Evolutionary conservation across 148 eudicot species (phyloP).

Genomic region (Selenicereus undatus): DNA sequence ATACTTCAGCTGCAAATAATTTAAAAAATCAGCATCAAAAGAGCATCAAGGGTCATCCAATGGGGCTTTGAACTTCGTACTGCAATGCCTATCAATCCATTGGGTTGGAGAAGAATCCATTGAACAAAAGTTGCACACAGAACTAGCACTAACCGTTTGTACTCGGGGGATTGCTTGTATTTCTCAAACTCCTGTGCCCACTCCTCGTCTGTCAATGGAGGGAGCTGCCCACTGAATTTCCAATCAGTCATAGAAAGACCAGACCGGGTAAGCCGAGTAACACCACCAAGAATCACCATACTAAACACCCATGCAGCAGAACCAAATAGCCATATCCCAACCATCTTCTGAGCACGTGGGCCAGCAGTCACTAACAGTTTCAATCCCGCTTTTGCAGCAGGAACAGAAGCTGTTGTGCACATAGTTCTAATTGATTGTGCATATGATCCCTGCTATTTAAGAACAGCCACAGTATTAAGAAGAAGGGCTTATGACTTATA

Average conservation of each 20-base stretch:
- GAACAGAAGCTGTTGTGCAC: constrained; percentile 45
- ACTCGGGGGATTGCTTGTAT: constrained; percentile 92
- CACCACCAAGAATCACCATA: constrained; percentile 96
- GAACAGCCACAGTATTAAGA: background rate
- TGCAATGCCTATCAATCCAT: background rate
- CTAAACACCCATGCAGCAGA: constrained; percentile 99
- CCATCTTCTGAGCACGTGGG: constrained; percentile 74
- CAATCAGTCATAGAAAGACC: constrained; percentile 99
- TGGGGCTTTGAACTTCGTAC: background rate
- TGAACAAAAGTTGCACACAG: background rate
- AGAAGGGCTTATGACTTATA: background rate
- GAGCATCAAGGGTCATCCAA: background rate
- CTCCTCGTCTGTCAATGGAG: constrained; percentile 79
- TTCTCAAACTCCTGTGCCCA: constrained; percentile 89
- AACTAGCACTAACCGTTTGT: constrained; percentile 59
- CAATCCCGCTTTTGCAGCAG: constrained; percentile 46
- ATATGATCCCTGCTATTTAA: constrained; percentile 40
- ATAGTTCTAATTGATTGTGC: constrained; percentile 48
- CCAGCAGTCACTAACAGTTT: constrained; percentile 85
- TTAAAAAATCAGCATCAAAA: background rate
- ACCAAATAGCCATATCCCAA: constrained; percentile 93
- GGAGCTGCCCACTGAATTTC: constrained; percentile 88
- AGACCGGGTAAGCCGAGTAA: constrained; percentile 81
- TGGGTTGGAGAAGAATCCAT: background rate
- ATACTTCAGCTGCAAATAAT: background rate